These are phyloP conservation scores for Cardiospermum halicacabum DNA, from an alignment of 345 rosid genomes.

Conservation along the genomic window DNA sequence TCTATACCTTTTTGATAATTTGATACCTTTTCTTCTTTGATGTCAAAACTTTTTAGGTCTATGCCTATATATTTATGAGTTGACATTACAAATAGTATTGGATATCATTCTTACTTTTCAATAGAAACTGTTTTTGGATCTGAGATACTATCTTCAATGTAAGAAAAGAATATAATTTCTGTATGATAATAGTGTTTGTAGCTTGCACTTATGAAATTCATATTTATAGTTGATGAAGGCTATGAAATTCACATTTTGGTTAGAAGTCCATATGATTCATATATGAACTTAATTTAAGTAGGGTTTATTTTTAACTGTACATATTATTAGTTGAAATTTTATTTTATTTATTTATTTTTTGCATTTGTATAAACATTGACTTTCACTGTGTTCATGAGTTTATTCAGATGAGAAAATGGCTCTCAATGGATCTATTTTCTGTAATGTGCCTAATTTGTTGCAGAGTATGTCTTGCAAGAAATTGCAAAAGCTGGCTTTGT, in stretches of 20 bases:
- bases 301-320: neutral
- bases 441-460: slow-evolving; percentile 12
- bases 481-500: slow-evolving; percentile 86
- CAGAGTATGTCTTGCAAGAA: slow-evolving; percentile 97
- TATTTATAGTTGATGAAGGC: neutral
- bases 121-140: neutral
- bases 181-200: neutral
- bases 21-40: neutral
- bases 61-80: neutral
- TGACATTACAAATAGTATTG: neutral
- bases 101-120: neutral
- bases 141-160: neutral
- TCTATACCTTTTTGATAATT: neutral
- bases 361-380: neutral
- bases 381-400: neutral
- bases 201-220: neutral
- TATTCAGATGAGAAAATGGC: slow-evolving; percentile 6
- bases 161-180: neutral
- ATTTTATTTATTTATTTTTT: neutral
- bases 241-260: neutral
- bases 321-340: neutral
- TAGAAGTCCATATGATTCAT: neutral
- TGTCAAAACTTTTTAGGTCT: neutral
- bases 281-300: neutral
- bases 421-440: neutral